Conservation (phyloP, 495 filamentous ascomycete species). For the Baudoinia panamericana region DNA sequence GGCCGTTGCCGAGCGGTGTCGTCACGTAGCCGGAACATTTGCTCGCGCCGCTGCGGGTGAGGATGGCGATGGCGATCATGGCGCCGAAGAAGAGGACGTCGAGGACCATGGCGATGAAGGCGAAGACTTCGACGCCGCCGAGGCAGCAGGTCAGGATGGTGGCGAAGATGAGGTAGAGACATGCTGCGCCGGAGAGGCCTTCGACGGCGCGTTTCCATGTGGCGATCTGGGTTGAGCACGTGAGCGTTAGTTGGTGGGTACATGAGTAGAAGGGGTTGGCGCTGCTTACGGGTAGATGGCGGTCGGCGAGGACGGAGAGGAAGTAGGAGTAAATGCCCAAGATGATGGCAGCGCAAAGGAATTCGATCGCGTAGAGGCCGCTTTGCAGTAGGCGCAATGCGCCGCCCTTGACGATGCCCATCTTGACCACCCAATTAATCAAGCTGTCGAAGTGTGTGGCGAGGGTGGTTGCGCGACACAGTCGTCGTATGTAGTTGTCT, state of each 20-base stretch:
- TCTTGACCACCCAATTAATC: conserved; percentile 1
- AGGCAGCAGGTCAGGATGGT: conserved; percentile 64
- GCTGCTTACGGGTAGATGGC: conserved; percentile 45
- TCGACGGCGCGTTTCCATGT: conserved; percentile 62
- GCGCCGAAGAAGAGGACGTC: conserved; percentile 45
- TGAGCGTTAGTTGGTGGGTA: no score
- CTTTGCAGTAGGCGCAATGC: conserved; percentile 18
- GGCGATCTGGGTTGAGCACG: conserved; percentile 12
- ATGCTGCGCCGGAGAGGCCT: conserved; percentile 62
- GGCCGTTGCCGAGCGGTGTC: conserved; percentile 54
- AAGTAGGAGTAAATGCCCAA: conserved; percentile 74
- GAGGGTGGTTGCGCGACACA: no score
- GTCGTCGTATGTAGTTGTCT: no score
- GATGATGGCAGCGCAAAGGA: conserved; percentile 56
- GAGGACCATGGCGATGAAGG: conserved; percentile 55
- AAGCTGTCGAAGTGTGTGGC: background rate
- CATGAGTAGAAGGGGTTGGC: no score
- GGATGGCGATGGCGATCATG: conserved; percentile 48
- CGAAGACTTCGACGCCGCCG: conserved; percentile 51
- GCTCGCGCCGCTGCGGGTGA: conserved; percentile 49
- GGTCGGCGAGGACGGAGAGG: conserved; percentile 45
- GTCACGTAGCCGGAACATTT: conserved; percentile 49
- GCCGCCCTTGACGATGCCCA: conserved; percentile 19
- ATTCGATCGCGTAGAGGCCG: conserved; percentile 41
- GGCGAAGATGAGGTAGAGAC: conserved; percentile 58